Conservation (phyloP, 2,329 filamentous ascomycete species). For the Fusarium sp. region DNA sequence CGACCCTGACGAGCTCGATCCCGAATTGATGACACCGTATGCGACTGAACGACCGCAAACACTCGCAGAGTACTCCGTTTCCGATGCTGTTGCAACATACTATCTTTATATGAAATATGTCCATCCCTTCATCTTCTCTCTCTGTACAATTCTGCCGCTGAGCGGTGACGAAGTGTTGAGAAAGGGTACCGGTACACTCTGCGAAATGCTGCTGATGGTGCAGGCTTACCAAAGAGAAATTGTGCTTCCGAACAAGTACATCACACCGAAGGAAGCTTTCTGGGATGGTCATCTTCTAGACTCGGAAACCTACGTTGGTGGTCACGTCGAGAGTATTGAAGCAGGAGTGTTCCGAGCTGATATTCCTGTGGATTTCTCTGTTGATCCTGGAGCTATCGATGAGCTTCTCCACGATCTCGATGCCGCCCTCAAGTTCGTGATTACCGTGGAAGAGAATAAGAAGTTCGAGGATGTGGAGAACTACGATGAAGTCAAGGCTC, state of each 20-base stretch:
- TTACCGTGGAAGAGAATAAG: constrained; percentile 86
- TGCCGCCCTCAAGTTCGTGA: constrained; percentile 87
- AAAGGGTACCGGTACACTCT: constrained; percentile 98
- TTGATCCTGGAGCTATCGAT: constrained; percentile 90
- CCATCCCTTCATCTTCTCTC: constrained; percentile 98
- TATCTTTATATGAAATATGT: constrained; percentile 99
- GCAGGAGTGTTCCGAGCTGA: constrained; percentile 96
- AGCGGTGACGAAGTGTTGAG: constrained; percentile 92
- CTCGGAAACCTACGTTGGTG: constrained; percentile 97
- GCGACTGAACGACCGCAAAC: constrained; percentile 92
- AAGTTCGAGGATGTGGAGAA: constrained; percentile 82
- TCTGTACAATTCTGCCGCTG: constrained; percentile 95
- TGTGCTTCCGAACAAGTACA: constrained; percentile 94
- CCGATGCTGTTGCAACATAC: constrained; percentile 97
- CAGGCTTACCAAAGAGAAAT: constrained; percentile 94
- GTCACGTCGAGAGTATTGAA: constrained; percentile 99
- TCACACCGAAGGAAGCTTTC: constrained; percentile 89
- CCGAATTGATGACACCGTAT: constrained; percentile 95
- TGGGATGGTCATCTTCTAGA: constrained; percentile 97
- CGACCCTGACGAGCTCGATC: constrained; percentile 96
- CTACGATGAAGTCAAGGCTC: constrained; percentile 84
- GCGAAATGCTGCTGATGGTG: constrained; percentile 99
- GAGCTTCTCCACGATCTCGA: constrained; percentile 90
- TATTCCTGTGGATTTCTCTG: constrained; percentile 91
- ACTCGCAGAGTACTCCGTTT: constrained; percentile 96